Conservation (phyloP, 805 yeast species). For the Zygotorulaspora danielsina region DNA sequence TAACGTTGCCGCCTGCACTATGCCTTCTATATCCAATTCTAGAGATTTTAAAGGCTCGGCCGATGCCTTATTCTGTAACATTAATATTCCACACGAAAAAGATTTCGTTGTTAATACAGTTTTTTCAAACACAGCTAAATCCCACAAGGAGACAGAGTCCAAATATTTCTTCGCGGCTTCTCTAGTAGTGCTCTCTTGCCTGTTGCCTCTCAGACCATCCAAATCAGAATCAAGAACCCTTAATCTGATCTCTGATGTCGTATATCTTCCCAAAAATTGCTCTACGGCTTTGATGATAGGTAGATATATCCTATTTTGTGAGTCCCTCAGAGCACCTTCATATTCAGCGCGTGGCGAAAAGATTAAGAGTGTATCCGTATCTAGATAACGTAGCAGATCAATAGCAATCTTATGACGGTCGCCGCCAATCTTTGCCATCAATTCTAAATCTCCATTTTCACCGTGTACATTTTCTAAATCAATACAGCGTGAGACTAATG, state of each 20-base stretch:
- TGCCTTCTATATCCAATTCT: conserved; percentile 54
- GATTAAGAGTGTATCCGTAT: conserved; percentile 88
- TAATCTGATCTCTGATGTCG: conserved; percentile 41
- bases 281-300: conserved; percentile 73
- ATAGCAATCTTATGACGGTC: conserved; percentile 50
- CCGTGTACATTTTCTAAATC: conserved; percentile 52
- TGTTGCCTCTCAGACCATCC: conserved; percentile 77
- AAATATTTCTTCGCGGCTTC: conserved; percentile 64
- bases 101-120: conserved; percentile 85
- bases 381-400: conserved; percentile 73
- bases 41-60: conserved; percentile 20
- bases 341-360: conserved; percentile 78
- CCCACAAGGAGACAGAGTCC: conserved; percentile 59
- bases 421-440: conserved; percentile 58
- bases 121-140: conserved; percentile 83
- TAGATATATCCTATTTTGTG: conserved; percentile 72
- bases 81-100: conserved; percentile 71
- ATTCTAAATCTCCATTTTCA: conserved; percentile 40
- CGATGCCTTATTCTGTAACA: conserved; percentile 46
- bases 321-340: conserved; percentile 72
- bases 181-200: conserved; percentile 58
- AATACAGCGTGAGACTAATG: conserved; percentile 79
- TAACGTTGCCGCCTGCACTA: conserved; percentile 71
- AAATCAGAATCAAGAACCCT: conserved; percentile 71
- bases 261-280: conserved; percentile 43